Base-by-base conservation (phyloP, 495 filamentous ascomycete species). In the Aspergillus homomorphus region DNA sequence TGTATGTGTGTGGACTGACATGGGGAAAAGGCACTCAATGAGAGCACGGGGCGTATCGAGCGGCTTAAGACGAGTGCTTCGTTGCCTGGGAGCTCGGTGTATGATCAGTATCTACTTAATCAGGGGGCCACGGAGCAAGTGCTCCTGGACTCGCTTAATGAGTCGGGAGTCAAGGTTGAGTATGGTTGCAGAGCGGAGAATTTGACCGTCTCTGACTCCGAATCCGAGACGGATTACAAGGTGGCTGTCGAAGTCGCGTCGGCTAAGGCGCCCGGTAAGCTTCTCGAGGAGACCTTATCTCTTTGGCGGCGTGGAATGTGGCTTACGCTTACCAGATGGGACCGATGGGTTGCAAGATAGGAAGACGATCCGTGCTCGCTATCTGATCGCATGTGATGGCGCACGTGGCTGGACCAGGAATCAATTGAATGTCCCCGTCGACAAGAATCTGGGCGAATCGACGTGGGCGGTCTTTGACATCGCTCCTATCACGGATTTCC, bases 301-400 rank as follows among this genome's bases (percentile, higher is more conserved):
- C 3, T 28, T 6, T 38, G 8, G 26, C 26, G 26, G 26, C 26
- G 26, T 30, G 33, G 12, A 38, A 38, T 12, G 33, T 38, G 33
- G 33, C 33, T 38, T 38, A 38, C 33, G 10, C 33, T 7, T 2
- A 2, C 6, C 33, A 38, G 33, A 38, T 12, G 2, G 4, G 12
- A 38, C 33, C 33, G 33, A 38, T 12, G 33, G 43, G 24, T 18
- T 30, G 45, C 4, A 64, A 16, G 52, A 46, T 7, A 54, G 48
- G 3, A 58, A 66, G 52, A 64, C 19, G 5, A 66, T 72, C 19
- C 43, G 64, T 21, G 65, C 68, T 30, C 64, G 62, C 22, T 73
- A 66, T 62, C 61, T 69, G 1, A 33, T 73, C 23, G 65, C 56
- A 23, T 66, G 65, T 22, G 68, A 70, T 41, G 68, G 68, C 1